Evolutionary conservation across 208 protist genomes (phyloP).

Genomic region (Crithidia fasciculata): DNA sequence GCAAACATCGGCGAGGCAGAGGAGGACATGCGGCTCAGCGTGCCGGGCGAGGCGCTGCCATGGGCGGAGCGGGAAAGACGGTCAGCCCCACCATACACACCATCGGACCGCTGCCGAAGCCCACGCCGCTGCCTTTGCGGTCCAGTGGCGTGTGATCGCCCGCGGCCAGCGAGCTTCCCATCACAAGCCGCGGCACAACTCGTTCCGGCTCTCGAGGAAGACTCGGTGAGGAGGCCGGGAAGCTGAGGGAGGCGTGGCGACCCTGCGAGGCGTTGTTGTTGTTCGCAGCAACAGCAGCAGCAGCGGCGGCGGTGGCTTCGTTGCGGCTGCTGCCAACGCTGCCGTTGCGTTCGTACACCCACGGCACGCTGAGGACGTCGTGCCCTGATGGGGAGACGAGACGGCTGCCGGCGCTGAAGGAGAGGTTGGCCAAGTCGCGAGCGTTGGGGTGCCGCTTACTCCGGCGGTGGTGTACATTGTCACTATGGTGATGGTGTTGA

Average conservation of each 20-base stretch:
- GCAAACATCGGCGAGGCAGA: conserved; percentile 22
- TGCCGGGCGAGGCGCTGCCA: conserved; percentile 19
- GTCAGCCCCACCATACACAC: neutral
- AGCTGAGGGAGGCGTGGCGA: neutral
- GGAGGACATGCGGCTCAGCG: conserved; percentile 17
- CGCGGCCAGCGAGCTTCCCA: neutral
- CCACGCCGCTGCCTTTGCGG: conserved; percentile 12
- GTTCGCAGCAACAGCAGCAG: neutral
- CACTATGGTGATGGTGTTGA: neutral
- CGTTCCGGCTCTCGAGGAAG: conserved; percentile 14
- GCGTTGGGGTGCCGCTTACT: neutral
- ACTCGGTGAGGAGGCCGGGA: neutral
- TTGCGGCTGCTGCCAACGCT: conserved; percentile 14
- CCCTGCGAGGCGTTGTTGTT: neutral
- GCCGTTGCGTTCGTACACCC: conserved; percentile 6
- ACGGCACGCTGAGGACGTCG: conserved; percentile 3
- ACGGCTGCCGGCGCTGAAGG: conserved; percentile 9
- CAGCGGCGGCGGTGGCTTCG: neutral
- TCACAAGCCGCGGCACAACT: conserved; percentile 17
- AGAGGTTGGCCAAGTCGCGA: conserved; percentile 10
- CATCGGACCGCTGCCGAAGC: conserved; percentile 9
- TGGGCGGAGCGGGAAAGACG: conserved; percentile 16
- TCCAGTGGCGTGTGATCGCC: conserved; percentile 16
- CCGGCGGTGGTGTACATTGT: neutral
- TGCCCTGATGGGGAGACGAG: neutral